A percentile compares a stretch with the other conserved stretches of the same genome.
Conservation (phyloP, 2,329 filamentous ascomycete genomes). For the Phoma sp. region DNA sequence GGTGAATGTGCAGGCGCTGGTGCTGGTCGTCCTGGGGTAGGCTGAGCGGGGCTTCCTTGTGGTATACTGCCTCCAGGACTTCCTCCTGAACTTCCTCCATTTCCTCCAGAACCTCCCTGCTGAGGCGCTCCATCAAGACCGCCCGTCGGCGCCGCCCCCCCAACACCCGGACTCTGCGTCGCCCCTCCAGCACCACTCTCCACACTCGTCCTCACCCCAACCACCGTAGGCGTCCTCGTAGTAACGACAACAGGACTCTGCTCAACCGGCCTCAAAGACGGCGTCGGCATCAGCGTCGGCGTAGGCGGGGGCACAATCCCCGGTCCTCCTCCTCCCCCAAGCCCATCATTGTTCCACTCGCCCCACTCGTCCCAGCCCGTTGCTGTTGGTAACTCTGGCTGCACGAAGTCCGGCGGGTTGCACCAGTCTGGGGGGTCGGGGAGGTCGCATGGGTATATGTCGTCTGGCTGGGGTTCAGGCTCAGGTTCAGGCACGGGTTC, state of each 20-base stretch:
- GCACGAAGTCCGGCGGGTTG: slow-evolving; percentile 1
- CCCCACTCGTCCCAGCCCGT: slow-evolving; percentile 24
- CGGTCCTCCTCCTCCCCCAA: slow-evolving; percentile 6
- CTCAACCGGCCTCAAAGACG: slow-evolving; percentile 2
- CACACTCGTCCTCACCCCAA: slow-evolving; percentile 25
- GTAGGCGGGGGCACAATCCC: background rate
- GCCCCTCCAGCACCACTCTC: background rate
- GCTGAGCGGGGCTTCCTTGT: background rate
- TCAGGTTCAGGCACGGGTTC: too few relatives aligned
- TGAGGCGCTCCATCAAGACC: too few relatives aligned
- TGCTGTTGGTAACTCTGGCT: slow-evolving; percentile 16
- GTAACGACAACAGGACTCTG: slow-evolving; percentile 18
- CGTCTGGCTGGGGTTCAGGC: too few relatives aligned
- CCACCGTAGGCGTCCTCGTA: slow-evolving; percentile 26
- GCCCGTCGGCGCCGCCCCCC: too few relatives aligned
- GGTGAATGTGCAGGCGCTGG: too few relatives aligned
- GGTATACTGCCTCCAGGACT: background rate
- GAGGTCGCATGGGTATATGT: slow-evolving; percentile 6
- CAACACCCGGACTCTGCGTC: too few relatives aligned
- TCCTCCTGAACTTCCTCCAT: too few relatives aligned
- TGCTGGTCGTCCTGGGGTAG: background rate
- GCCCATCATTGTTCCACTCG: slow-evolving; percentile 7
- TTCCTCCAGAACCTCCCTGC: too few relatives aligned
- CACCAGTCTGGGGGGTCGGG: slow-evolving; percentile 12
- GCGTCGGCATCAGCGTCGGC: too few relatives aligned